Base-by-base conservation (phyloP, 768 basidiomycete genomes). In the Mycena olivaceomarginata region DNA sequence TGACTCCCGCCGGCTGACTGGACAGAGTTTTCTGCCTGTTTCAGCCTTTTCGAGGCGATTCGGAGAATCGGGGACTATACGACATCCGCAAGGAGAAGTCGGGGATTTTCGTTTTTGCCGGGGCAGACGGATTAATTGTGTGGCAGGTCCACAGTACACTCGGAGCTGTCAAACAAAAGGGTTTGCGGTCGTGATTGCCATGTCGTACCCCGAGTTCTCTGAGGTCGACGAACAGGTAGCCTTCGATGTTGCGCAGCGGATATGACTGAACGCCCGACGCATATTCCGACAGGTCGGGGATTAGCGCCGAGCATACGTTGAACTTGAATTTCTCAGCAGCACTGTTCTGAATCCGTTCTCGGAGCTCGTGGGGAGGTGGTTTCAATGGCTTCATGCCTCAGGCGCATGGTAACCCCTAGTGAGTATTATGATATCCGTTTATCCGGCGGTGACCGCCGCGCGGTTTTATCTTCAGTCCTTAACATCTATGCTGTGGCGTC, bases 281-380 rank as follows among this genome's bases (percentile, higher is more conserved):
- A 53, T 15, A 53, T 53, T 57, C 25, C 56, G 56, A 57, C 56
- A 57, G 56, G 11, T 57, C 53, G 53, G 53, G n/a, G 53, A 57
- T 57, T 25, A 25, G 56, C 25, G 18, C 25, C 56, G 25, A 25
- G 56, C 56, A 25, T 31, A 31, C 4, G 31, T 31, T 2, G 31
- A 2, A 31, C 56, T 18, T 7, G 18, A 11, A 53, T n/a, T 53
- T 48, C 46, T 53, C 53, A 53, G 53, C 22, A 13, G 15, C 12
- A n/a, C 8, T 15, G 43, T 45, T 45, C 15, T 45, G 15, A 10
- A 45, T 2, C 43, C 43, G 43, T 45, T 10, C 22, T 31, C 56
- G 22, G 56, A 57, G 56, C 31, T 57, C 56, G 56, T 57, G 56
- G 56, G 56, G 25, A 10, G 10, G 22, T n/a, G 11, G 15, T 56